phyloP scores from a whole-genome alignment of 1,284 basidiomycete genomes.

The Boletus semigastroideus region DNA sequence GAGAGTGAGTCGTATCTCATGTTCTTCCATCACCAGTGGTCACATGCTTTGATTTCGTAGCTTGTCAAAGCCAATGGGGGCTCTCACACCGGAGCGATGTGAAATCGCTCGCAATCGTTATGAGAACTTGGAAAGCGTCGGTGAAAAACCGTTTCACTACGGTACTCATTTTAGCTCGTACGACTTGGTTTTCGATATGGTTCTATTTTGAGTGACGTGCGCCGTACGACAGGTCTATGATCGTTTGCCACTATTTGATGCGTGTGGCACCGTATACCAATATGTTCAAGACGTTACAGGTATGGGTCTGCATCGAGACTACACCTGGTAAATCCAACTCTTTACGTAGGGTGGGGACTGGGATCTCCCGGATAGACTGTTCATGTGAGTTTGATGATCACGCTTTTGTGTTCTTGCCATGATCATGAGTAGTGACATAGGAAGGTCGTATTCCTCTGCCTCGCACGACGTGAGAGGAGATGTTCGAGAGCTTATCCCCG shows the following conservation, averaged over 20 bases:
- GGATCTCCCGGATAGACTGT: conserved; percentile 93
- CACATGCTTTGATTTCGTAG: conserved; percentile 34
- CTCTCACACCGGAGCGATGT: conserved; percentile 70
- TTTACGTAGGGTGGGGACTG: conserved; percentile 77
- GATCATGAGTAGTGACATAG: conserved; percentile 54
- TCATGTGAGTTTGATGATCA: conserved; percentile 50
- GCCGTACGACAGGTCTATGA: conserved; percentile 67
- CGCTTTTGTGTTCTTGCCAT: conserved; percentile 5
- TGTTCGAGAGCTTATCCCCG: conserved; percentile 92
- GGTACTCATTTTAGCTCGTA: conserved; percentile 92
- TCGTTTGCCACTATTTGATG: conserved; percentile 93
- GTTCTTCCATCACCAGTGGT: conserved; percentile 8
- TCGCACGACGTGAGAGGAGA: conserved; percentile 87
- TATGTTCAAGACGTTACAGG: conserved; percentile 89
- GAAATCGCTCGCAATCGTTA: conserved; percentile 79
- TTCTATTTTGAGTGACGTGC: background rate
- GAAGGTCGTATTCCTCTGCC: conserved; percentile 82
- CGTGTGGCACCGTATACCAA: conserved; percentile 87
- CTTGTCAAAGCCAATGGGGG: conserved; percentile 89
- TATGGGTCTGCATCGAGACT: conserved; percentile 16
- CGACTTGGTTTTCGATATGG: background rate
- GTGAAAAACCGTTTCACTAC: conserved; percentile 87
- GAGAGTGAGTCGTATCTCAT: conserved; percentile 58
- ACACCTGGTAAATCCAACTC: background rate
- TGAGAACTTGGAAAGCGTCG: conserved; percentile 75